Evolutionary conservation across 2,329 filamentous ascomycete species (phyloP).

Genomic region (Coleophoma crateriformis): DNA sequence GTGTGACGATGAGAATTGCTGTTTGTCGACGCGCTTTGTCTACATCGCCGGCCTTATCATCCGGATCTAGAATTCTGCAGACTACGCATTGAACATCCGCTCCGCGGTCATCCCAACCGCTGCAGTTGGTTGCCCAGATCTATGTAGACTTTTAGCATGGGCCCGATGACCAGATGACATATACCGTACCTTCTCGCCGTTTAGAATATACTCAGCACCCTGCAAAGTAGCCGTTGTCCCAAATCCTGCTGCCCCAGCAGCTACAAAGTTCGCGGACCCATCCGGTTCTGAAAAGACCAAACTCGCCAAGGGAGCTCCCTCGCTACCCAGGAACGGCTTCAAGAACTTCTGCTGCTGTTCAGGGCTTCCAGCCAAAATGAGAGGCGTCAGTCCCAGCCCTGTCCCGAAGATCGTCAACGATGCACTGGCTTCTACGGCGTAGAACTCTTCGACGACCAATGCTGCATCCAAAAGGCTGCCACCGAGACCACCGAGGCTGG

Average conservation of each 20-base stretch:
- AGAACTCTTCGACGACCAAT: constrained; percentile 47
- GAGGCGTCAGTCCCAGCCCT: constrained; percentile 43
- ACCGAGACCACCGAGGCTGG: constrained; percentile 36
- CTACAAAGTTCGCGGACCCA: constrained; percentile 42
- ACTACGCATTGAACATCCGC: constrained; percentile 47
- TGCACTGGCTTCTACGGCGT: constrained; percentile 41
- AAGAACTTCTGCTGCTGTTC: constrained; percentile 34
- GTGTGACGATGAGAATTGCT: constrained; percentile 36
- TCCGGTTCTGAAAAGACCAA: constrained; percentile 46
- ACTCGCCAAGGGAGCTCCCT: constrained; percentile 42
- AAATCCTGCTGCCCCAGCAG: constrained; percentile 41
- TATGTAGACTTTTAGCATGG: constrained; percentile 9
- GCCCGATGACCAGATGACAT: too few relatives aligned
- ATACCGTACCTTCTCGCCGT: constrained; percentile 42
- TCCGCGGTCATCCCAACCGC: constrained; percentile 46
- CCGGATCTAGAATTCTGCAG: constrained; percentile 29
- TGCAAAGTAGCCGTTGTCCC: constrained; percentile 41
- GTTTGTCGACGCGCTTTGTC: too few relatives aligned
- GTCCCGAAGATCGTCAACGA: constrained; percentile 46
- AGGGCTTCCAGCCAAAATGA: constrained; percentile 38
- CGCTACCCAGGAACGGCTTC: constrained; percentile 37
- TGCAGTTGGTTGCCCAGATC: constrained; percentile 49
- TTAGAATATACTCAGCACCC: constrained; percentile 45
- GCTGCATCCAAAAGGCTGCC: constrained; percentile 40
- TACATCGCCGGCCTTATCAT: too few relatives aligned